Evolutionary conservation across 2,329 filamentous ascomycete genomes (phyloP), one percentile per base, ranked within the genome.

Genomic region (Pestalotiopsis sp.): DNA sequence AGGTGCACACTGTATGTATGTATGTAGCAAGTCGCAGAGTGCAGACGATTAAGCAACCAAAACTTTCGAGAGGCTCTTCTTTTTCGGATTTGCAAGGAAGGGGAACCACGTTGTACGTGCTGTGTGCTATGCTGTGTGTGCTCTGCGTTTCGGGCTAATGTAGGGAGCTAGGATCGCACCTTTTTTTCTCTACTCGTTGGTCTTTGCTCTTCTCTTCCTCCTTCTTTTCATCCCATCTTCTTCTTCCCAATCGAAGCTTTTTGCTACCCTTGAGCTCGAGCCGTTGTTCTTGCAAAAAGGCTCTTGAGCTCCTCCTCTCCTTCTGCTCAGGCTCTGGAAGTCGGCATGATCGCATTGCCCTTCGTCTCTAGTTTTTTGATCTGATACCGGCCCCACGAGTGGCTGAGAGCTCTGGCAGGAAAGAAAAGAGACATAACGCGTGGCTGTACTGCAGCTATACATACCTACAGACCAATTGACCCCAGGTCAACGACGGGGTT

Each of bases 191-290:
- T 31, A 60, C 38, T 17, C 31, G 59, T 59, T 45, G 31, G 17
- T 66, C 39, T 41, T 17, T 66, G 17, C 20, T 36, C 56, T 36
- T 36, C n/a, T n/a, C 45, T 63, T 36, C 38, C 23, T 49, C 59
- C 23, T 58, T 58, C 38, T 49, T 66, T 61, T 66, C 64, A 56
- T 66, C 57, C 31, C 36, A 66, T 66, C 63, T 66, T 56, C 57
- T 41, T 27, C 45, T 31, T 41, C 20, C 36, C 27, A 23, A 36
- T 36, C 31, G 2, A 9, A 36, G 31, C 31, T 36, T 36, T 36
- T 36, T 36, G 31, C 31, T 17, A 14, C 27, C 11, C 25, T 39
- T 20, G 38, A 31, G 27, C 27, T 39, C 7, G 27, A 36, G 27
- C 27, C 45, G 20, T 52, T 52, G 7, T 17, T 52, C 17, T 20